Evolutionary conservation across 2,329 filamentous ascomycete species (phyloP).

Genomic region (Epichloe glyceriae): DNA sequence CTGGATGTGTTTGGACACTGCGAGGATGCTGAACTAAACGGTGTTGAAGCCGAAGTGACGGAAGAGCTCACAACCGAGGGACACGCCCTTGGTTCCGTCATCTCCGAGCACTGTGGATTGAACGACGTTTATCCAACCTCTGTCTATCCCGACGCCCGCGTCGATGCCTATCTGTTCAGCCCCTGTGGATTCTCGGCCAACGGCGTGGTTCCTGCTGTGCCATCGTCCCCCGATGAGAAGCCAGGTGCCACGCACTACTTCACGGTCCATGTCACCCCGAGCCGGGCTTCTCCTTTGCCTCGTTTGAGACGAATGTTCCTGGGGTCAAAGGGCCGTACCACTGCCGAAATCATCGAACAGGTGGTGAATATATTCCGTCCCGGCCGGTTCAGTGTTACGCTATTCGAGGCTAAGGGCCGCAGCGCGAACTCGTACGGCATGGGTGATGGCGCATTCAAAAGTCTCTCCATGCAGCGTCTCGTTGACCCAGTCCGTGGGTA

Average conservation of each 20-base stretch:
- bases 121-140: constrained; percentile 77
- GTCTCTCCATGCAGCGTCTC: constrained; percentile 30
- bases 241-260: constrained; percentile 69
- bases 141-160: constrained; percentile 81
- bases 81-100: constrained; percentile 81
- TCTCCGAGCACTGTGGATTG: constrained; percentile 80
- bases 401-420: constrained; percentile 76
- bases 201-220: constrained; percentile 74
- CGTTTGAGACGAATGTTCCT: constrained; percentile 96
- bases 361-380: constrained; percentile 95
- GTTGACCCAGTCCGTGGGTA: constrained; percentile 81
- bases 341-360: constrained; percentile 80
- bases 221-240: constrained; percentile 19
- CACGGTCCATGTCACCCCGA: constrained; percentile 95
- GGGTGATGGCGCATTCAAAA: constrained; percentile 26
- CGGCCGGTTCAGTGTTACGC: constrained; percentile 90
- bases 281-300: constrained; percentile 92
- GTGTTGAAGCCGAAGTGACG: constrained; percentile 37
- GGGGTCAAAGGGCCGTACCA: constrained; percentile 82
- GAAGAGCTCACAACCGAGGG: constrained; percentile 83
- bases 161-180: constrained; percentile 92
- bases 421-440: constrained; percentile 28
- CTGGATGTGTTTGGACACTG: constrained; percentile 75
- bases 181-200: constrained; percentile 97
- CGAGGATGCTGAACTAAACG: constrained; percentile 39